Percentiles rank a stretch among this genome's conserved stretches.
phyloP scores from a whole-genome alignment of 345 rosid genomes.

The Luvunga scandens region DNA sequence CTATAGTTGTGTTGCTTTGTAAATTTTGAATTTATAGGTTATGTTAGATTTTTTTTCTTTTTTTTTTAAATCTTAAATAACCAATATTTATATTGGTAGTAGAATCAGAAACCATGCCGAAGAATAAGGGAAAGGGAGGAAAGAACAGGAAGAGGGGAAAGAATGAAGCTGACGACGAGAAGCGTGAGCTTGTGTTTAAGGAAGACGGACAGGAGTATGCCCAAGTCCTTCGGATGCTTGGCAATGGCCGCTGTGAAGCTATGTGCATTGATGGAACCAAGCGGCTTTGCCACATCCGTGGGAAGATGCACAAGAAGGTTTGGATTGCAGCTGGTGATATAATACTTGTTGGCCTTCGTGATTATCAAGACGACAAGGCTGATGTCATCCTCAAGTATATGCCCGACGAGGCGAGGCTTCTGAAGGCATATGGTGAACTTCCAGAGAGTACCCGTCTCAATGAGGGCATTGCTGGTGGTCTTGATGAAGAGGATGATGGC shows the following conservation, averaged over 20 bases:
- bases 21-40: neutral
- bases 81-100: slow-evolving; percentile 17
- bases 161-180: slow-evolving; percentile 77
- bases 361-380: slow-evolving; percentile 81
- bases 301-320: slow-evolving; percentile 87
- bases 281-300: slow-evolving; percentile 73
- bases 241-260: slow-evolving; percentile 70
- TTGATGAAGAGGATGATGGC: slow-evolving; percentile 57
- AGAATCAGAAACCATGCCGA: slow-evolving; percentile 52
- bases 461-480: slow-evolving; percentile 64
- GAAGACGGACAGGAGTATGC: slow-evolving; percentile 81
- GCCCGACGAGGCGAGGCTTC: slow-evolving; percentile 80
- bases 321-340: slow-evolving; percentile 89
- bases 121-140: slow-evolving; percentile 89
- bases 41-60: neutral
- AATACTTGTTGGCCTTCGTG: slow-evolving; percentile 70
- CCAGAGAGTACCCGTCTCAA: slow-evolving; percentile 68
- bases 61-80: slow-evolving; percentile 14
- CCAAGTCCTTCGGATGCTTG: slow-evolving; percentile 73
- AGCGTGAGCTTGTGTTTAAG: slow-evolving; percentile 72
- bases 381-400: slow-evolving; percentile 80
- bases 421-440: slow-evolving; percentile 76
- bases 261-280: slow-evolving; percentile 64
- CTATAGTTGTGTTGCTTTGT: neutral
- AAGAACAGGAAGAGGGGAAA: slow-evolving; percentile 89